These are phyloP conservation scores for Aspergillus diversus DNA, from an alignment of 495 filamentous ascomycete genomes.

Conservation along the genomic window DNA sequence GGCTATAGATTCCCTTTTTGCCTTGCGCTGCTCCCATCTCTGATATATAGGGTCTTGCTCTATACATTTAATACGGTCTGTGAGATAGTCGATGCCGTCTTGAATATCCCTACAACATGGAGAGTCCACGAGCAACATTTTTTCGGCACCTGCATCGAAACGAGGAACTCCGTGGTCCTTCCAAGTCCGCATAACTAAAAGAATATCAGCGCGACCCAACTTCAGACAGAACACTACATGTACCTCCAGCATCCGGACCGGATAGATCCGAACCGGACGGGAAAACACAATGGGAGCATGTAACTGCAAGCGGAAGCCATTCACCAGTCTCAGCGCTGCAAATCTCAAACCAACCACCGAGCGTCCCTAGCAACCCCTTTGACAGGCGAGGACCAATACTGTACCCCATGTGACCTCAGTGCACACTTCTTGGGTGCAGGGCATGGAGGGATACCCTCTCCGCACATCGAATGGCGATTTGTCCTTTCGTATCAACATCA, in stretches of 20 bases:
- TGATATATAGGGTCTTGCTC: neutral
- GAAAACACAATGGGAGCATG: conserved; percentile 9
- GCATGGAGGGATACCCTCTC: neutral
- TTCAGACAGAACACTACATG: neutral
- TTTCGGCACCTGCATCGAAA: neutral
- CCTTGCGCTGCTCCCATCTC: neutral
- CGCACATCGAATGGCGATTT: neutral
- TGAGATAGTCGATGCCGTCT: neutral
- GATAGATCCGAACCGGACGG: neutral
- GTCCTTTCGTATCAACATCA: conserved; percentile 15
- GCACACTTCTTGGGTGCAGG: neutral
- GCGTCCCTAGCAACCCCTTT: neutral
- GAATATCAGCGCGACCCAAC: neutral
- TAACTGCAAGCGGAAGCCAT: conserved; percentile 10
- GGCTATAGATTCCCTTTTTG: neutral
- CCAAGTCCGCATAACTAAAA: neutral
- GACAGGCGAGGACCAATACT: conserved; percentile 1
- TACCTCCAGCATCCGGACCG: neutral
- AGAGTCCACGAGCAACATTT: neutral
- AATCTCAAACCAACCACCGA: conserved; percentile 10
- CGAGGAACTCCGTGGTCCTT: neutral
- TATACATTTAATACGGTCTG: neutral
- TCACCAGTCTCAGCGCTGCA: neutral
- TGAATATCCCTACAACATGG: neutral
- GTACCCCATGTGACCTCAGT: neutral